These are phyloP conservation scores for Hondaea fermentalgiana DNA, from an alignment of 108 stramenopile genomes.

Conservation along the genomic window DNA sequence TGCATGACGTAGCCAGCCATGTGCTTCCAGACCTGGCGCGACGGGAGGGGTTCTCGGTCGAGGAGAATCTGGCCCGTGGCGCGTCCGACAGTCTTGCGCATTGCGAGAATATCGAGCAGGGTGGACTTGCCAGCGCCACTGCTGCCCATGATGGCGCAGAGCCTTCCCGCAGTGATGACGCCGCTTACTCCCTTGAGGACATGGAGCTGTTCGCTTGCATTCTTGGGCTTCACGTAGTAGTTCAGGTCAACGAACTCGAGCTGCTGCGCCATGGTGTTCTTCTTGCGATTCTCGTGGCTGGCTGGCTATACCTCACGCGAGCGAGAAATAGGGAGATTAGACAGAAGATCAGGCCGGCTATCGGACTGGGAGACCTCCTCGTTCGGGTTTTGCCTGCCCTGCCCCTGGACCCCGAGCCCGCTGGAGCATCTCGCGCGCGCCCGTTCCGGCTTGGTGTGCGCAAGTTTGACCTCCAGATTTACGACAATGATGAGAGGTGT, in stretches of 20 bases:
- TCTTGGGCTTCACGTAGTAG: neutral
- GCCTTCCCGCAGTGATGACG: neutral
- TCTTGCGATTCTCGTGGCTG: too few species aligned
- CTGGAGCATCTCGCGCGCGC: too few species aligned
- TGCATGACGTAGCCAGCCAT: neutral
- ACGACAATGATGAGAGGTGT: too few species aligned
- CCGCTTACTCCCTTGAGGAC: neutral
- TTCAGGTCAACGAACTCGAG: neutral
- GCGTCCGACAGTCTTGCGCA: neutral
- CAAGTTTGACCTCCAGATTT: too few species aligned
- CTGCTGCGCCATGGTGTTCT: too few species aligned
- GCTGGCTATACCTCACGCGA: too few species aligned
- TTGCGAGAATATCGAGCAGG: neutral
- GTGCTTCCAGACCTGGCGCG: neutral
- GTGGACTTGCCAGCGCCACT: neutral
- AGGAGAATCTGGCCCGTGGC: neutral
- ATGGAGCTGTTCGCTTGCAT: neutral
- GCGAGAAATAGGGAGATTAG: too few species aligned
- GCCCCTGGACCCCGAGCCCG: too few species aligned
- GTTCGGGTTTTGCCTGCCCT: too few species aligned
- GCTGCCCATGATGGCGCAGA: neutral
- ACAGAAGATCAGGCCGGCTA: too few species aligned
- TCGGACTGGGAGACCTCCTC: too few species aligned
- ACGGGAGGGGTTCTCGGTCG: neutral
- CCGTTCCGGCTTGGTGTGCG: too few species aligned